Conservation (phyloP, 176 grass and related monocot genomes). For the Neostapfia colusana region DNA sequence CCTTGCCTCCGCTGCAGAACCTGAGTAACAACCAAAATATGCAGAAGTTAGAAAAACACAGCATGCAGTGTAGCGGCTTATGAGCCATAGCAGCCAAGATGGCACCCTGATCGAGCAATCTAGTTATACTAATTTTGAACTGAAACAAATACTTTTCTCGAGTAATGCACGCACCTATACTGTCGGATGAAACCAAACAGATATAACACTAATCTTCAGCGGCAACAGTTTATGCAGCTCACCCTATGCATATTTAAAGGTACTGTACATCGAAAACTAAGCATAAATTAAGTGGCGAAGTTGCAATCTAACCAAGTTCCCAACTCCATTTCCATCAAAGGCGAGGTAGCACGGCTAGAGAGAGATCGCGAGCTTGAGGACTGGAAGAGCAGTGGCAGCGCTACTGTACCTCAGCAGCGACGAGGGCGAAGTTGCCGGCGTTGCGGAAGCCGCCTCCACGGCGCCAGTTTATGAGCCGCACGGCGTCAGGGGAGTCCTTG, state of each 20-base stretch:
- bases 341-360: background rate
- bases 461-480: slow-evolving; percentile 84
- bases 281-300: background rate
- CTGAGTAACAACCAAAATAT: slow-evolving; percentile 41
- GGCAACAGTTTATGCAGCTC: background rate
- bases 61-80: background rate
- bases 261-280: slow-evolving; percentile 9
- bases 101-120: background rate
- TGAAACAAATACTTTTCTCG: background rate
- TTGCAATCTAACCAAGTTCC: background rate
- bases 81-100: background rate
- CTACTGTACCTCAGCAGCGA: slow-evolving; percentile 71
- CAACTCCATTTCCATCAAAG: background rate
- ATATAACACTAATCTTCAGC: background rate
- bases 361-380: background rate
- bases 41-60: background rate
- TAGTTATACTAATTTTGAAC: slow-evolving; percentile 10
- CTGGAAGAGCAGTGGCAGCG: background rate
- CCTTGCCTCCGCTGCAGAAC: slow-evolving; percentile 85
- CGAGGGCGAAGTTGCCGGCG: slow-evolving; percentile 82
- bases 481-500: slow-evolving; percentile 79
- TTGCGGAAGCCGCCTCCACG: slow-evolving; percentile 61
- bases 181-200: slow-evolving; percentile 8
- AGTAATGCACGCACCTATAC: slow-evolving; percentile 1
- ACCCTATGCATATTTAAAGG: background rate